Evolutionary conservation across 1,284 basidiomycete species (phyloP).

Genomic region (Ustilago cynodontis): DNA sequence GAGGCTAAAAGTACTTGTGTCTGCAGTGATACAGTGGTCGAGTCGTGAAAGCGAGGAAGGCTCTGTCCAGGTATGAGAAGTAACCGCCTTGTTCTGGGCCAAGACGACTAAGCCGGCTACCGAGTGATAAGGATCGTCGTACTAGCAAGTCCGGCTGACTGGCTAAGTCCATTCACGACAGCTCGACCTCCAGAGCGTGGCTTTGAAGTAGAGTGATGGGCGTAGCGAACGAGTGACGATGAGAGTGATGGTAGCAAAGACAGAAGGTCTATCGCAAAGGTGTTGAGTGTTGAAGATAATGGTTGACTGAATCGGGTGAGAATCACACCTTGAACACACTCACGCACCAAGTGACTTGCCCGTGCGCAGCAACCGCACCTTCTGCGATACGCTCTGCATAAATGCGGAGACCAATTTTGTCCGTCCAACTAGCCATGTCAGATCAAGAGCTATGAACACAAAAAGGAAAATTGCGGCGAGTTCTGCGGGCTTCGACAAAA

Average conservation of each 20-base stretch:
- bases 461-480: too few relatives aligned
- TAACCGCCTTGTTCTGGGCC: too few relatives aligned
- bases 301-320: constrained; percentile 4
- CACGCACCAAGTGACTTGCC: background rate
- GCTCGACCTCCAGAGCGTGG: too few relatives aligned
- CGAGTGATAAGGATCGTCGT: too few relatives aligned
- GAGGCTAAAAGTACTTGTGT: too few relatives aligned
- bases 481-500: background rate
- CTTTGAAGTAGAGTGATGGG: background rate
- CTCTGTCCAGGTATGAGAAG: too few relatives aligned
- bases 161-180: too few relatives aligned
- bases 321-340: background rate
- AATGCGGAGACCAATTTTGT: constrained; percentile 4
- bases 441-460: background rate
- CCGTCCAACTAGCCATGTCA: background rate
- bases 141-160: too few relatives aligned
- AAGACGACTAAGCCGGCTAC: too few relatives aligned
- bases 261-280: background rate
- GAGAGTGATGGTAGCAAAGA: background rate
- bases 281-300: constrained; percentile 2
- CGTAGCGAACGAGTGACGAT: background rate
- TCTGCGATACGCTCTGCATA: background rate
- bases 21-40: too few relatives aligned
- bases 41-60: too few relatives aligned
- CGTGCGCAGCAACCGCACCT: background rate